A percentile compares a stretch with the other conserved stretches of the same genome.
Evolutionary conservation across 371 early-diverging fungal genomes (phyloP).

Genomic region (Mucor plumbeus): DNA sequence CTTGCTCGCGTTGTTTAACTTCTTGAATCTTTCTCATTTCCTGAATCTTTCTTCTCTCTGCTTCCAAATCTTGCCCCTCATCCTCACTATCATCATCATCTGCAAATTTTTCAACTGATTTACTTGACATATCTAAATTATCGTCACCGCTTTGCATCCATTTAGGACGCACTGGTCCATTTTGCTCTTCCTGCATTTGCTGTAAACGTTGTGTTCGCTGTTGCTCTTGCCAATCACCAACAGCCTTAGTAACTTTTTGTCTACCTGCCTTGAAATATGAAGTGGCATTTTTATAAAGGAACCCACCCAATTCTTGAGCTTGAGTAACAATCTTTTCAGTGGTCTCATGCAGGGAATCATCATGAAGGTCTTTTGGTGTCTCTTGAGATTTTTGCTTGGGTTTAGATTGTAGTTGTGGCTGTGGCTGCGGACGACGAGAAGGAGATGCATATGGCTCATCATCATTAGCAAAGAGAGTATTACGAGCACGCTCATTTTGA

Average conservation of each 20-base stretch:
- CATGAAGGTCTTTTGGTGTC: background rate
- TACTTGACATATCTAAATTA: background rate
- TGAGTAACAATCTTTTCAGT: conserved; percentile 68
- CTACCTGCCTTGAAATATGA: conserved; percentile 73
- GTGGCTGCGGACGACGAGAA: background rate
- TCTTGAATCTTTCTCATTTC: conserved; percentile 8
- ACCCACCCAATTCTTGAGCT: conserved; percentile 76
- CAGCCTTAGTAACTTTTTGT: conserved; percentile 66
- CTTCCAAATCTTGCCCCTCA: conserved; percentile 16
- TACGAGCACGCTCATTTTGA: conserved; percentile 25
- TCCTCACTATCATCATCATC: conserved; percentile 36
- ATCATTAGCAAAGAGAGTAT: conserved; percentile 24
- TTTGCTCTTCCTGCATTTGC: conserved; percentile 46
- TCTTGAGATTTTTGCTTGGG: conserved; percentile 51
- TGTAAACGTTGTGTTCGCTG: conserved; percentile 43
- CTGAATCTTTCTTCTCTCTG: conserved; percentile 10
- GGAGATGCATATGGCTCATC: conserved; percentile 1
- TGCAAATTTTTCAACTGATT: conserved; percentile 33
- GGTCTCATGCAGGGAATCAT: conserved; percentile 43
- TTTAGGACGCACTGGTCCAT: conserved; percentile 33
- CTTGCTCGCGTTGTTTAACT: conserved; percentile 15
- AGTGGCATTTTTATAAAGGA: conserved; percentile 73
- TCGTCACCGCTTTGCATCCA: conserved; percentile 19
- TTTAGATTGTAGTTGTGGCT: conserved; percentile 15
- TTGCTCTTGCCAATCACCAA: conserved; percentile 67